Conservation (phyloP, 2,329 filamentous ascomycete genomes). For the Penicillium brasilianum region DNA sequence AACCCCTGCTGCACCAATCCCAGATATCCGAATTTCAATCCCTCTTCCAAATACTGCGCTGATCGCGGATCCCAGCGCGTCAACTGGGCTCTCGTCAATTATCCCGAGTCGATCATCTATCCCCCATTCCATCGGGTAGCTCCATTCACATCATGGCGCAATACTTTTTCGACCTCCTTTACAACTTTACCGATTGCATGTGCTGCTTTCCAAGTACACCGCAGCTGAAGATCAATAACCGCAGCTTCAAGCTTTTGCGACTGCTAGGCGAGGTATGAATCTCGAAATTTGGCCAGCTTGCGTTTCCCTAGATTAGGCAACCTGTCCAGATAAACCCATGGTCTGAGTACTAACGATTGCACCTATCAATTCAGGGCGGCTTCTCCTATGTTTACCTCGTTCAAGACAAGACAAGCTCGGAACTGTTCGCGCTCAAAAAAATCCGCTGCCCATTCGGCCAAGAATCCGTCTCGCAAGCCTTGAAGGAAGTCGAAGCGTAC, state of each 20-base stretch:
- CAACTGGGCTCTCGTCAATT: not conserved
- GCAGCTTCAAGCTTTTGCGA: slow-evolving; percentile 93
- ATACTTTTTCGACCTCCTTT: slow-evolving; percentile 84
- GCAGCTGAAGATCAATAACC: slow-evolving; percentile 90
- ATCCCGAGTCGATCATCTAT: not conserved
- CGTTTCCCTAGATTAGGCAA: not conserved
- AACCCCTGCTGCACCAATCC: not conserved
- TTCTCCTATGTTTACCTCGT: slow-evolving; percentile 99
- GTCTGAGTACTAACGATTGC: slow-evolving; percentile 16
- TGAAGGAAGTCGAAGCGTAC: slow-evolving; percentile 98
- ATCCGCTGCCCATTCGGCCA: slow-evolving; percentile 97
- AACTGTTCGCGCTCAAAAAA: slow-evolving; percentile 95
- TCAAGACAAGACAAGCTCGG: slow-evolving; percentile 81
- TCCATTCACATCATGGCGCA: slow-evolving; percentile 66
- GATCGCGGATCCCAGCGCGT: not conserved
- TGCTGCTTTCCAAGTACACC: slow-evolving; percentile 95
- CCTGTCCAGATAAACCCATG: slow-evolving; percentile 12
- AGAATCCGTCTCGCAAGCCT: slow-evolving; percentile 90
- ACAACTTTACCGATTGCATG: slow-evolving; percentile 91
- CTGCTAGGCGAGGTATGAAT: slow-evolving; percentile 81
- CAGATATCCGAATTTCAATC: not conserved
- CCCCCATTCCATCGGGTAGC: not conserved
- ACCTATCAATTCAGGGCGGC: slow-evolving; percentile 67
- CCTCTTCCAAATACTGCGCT: not conserved
- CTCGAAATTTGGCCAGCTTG: slow-evolving; percentile 2